Evolutionary conservation across 2,329 filamentous ascomycete genomes (phyloP).

Genomic region (Aspergillus sp.): DNA sequence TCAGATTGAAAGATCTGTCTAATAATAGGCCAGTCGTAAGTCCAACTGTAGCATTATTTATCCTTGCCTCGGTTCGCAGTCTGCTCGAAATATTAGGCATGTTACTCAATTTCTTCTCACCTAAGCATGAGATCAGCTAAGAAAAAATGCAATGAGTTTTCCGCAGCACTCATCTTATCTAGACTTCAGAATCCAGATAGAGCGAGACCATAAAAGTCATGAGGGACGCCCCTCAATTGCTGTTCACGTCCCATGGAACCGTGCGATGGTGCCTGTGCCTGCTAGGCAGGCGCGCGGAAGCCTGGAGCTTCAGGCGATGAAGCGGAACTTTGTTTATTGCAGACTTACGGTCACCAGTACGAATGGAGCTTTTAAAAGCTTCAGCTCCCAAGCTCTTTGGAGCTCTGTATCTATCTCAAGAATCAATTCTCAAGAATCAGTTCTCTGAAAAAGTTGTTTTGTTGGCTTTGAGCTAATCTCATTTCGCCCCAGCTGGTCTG

Average conservation of each 20-base stretch:
- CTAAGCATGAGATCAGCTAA: background rate
- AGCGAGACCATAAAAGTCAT: background rate
- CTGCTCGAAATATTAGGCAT: no score
- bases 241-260: background rate
- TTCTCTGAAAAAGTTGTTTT: background rate
- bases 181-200: background rate
- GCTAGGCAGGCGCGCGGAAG: constrained; percentile 10
- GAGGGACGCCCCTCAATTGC: no score
- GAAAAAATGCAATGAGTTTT: no score
- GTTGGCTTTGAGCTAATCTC: background rate
- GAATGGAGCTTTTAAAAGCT: background rate
- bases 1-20: background rate
- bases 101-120: background rate
- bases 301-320: constrained; percentile 13
- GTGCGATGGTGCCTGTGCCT: background rate
- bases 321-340: background rate
- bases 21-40: background rate
- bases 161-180: background rate
- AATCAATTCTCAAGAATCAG: background rate
- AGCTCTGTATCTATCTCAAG: background rate
- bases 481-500: background rate
- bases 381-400: background rate
- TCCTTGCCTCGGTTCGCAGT: no score
- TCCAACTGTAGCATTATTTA: no score
- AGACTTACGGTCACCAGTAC: background rate